Evolutionary conservation across 495 filamentous ascomycete genomes (phyloP).

Genomic region (Lepraria neglecta): DNA sequence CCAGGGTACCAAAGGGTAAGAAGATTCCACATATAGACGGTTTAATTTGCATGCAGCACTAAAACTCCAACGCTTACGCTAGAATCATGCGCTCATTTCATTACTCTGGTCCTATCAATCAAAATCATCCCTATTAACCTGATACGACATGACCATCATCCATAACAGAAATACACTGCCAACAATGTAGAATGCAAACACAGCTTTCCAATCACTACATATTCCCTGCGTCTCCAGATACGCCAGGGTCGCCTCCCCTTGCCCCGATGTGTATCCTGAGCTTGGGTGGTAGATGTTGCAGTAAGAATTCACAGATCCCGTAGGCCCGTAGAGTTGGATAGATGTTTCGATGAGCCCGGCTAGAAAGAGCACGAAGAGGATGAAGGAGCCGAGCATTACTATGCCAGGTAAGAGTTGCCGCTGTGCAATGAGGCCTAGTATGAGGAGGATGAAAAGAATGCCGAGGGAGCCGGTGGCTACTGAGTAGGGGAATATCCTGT

Average conservation of each 20-base stretch:
- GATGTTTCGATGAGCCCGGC: constrained; percentile 85
- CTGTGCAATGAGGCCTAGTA: constrained; percentile 67
- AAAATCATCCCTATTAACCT: constrained; percentile 66
- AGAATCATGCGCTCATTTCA: not conserved
- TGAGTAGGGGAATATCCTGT: constrained; percentile 92
- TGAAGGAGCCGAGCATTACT: constrained; percentile 85
- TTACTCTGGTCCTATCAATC: constrained; percentile 27
- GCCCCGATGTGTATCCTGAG: constrained; percentile 40
- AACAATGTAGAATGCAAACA: constrained; percentile 61
- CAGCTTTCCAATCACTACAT: constrained; percentile 55
- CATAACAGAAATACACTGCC: constrained; percentile 82
- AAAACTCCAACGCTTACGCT: constrained; percentile 1
- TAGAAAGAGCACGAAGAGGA: constrained; percentile 88
- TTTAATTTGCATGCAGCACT: not conserved
- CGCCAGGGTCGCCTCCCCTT: constrained; percentile 56
- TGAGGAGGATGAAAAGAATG: constrained; percentile 64
- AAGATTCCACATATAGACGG: not conserved
- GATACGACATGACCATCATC: constrained; percentile 90
- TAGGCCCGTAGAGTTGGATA: constrained; percentile 81
- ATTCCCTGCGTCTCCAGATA: constrained; percentile 59
- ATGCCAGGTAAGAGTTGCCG: constrained; percentile 80
- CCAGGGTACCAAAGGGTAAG: not conserved
- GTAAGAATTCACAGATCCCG: constrained; percentile 66
- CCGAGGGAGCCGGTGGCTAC: constrained; percentile 63
- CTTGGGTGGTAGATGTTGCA: constrained; percentile 69